A percentile compares a stretch with the other conserved stretches of the same genome.
phyloP scores from a whole-genome alignment of 192 early-diverging fungal species.

The Mortierella alpina region DNA sequence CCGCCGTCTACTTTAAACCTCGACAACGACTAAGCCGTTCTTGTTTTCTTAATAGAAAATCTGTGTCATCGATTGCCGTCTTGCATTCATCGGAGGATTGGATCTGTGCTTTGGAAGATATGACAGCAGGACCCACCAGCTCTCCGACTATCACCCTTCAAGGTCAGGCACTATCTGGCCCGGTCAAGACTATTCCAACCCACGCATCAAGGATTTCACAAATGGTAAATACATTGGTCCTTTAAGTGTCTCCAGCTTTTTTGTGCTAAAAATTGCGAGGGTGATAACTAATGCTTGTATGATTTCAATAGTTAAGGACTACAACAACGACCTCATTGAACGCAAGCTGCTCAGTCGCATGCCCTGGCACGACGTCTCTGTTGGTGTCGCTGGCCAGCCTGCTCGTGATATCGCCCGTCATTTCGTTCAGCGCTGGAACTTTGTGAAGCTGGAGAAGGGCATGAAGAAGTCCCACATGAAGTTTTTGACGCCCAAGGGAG shows the following conservation, averaged over 20 bases:
- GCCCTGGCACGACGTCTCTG: conserved; percentile 92
- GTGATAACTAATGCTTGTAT: background rate
- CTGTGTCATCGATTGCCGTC: conserved; percentile 72
- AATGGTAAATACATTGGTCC: conserved; percentile 50
- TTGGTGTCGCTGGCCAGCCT: conserved; percentile 81
- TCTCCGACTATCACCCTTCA: conserved; percentile 74
- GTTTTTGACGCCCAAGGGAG: conserved; percentile 80
- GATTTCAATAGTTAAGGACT: conserved; percentile 57
- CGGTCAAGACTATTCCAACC: conserved; percentile 91
- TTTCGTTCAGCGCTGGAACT: conserved; percentile 93
- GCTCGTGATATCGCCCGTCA: conserved; percentile 87
- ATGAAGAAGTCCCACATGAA: conserved; percentile 69
- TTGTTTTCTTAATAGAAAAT: conserved; percentile 61
- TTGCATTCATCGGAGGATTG: conserved; percentile 84
- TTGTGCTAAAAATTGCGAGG: too few relatives aligned
- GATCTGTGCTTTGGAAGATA: conserved; percentile 89
- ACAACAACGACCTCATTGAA: conserved; percentile 60
- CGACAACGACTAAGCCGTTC: background rate
- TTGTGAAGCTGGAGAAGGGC: conserved; percentile 79
- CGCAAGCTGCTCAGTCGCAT: conserved; percentile 69
- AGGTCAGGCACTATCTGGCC: conserved; percentile 64
- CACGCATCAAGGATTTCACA: conserved; percentile 82
- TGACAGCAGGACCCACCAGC: conserved; percentile 82
- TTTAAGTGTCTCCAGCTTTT: too few relatives aligned
- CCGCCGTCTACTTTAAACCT: too few relatives aligned